Conservation (phyloP, 208 protist genomes). For the Jaenimonas drosophilae region DNA sequence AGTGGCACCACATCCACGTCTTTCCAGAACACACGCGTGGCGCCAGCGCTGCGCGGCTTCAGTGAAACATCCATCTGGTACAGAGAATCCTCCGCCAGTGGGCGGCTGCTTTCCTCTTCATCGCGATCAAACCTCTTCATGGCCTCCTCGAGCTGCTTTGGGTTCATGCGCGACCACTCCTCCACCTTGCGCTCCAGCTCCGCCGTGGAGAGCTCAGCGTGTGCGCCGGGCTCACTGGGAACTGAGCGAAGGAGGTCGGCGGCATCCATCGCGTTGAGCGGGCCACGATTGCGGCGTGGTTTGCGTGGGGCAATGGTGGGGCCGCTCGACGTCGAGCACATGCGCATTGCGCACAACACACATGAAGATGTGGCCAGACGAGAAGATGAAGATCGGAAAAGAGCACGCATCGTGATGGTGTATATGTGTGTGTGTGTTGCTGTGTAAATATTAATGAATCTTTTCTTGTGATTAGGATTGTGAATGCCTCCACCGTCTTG, state of each 20-base stretch:
- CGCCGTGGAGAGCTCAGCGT: constrained; percentile 74
- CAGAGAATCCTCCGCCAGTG: constrained; percentile 76
- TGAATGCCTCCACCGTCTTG: too few relatives aligned
- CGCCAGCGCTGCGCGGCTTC: constrained; percentile 40
- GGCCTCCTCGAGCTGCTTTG: constrained; percentile 58
- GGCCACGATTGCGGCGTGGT: constrained; percentile 32
- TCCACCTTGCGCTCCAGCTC: constrained; percentile 81
- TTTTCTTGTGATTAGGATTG: too few relatives aligned
- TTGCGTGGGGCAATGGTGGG: constrained; percentile 58
- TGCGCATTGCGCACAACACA: neutral
- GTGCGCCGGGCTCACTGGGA: constrained; percentile 65
- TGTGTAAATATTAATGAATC: too few relatives aligned
- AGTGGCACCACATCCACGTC: constrained; percentile 69
- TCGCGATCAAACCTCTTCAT: constrained; percentile 43
- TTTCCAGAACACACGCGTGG: constrained; percentile 82
- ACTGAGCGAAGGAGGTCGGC: constrained; percentile 44
- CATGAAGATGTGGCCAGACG: neutral
- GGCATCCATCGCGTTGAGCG: constrained; percentile 51
- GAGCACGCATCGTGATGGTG: too few relatives aligned
- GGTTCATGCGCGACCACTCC: constrained; percentile 57
- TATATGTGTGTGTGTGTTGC: too few relatives aligned
- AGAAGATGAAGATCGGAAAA: too few relatives aligned
- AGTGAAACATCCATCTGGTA: constrained; percentile 90
- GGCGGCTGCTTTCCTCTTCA: constrained; percentile 60
- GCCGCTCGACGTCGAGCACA: constrained; percentile 1